phyloP scores from a whole-genome alignment of 352 stramenopile genomes.

The Thraustochytrium aureum region DNA sequence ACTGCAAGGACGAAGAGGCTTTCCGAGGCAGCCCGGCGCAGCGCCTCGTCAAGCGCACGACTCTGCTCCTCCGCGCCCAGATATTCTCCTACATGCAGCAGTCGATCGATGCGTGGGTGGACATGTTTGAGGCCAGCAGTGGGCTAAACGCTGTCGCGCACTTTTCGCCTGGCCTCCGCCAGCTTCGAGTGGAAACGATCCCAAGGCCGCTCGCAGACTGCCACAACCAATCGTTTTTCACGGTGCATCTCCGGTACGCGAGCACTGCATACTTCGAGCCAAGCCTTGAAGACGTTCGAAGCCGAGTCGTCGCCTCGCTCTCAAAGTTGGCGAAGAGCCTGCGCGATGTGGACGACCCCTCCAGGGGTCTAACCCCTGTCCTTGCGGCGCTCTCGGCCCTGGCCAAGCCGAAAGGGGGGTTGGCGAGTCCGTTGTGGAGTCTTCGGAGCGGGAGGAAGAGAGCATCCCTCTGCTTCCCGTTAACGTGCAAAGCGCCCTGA shows the following conservation, averaged over 20 bases:
- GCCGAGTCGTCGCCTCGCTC: conserved; percentile 15
- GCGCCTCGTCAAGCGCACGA: conserved; percentile 13
- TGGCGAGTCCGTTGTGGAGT: background rate
- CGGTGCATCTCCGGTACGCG: background rate
- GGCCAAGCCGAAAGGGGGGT: background rate
- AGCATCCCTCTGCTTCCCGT: conserved; percentile 15
- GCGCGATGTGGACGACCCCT: background rate
- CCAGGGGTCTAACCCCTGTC: conserved; percentile 17
- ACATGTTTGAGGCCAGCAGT: conserved; percentile 23
- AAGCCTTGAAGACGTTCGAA: conserved; percentile 8
- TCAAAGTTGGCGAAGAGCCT: background rate
- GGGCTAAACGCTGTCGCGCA: background rate
- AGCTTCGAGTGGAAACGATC: background rate
- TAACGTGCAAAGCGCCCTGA: conserved; percentile 13
- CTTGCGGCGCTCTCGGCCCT: conserved; percentile 21
- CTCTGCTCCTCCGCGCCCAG: conserved; percentile 23
- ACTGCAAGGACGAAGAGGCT: background rate
- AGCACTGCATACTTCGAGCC: background rate
- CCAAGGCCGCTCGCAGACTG: background rate
- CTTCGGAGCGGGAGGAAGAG: background rate
- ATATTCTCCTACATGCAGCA: conserved; percentile 16
- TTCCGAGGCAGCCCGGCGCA: background rate
- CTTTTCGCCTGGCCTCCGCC: background rate
- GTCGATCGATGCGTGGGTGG: conserved; percentile 6
- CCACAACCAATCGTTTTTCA: background rate